phyloP scores from a whole-genome alignment of 257 asterid genomes.

The Rehmannia glutinosa region DNA sequence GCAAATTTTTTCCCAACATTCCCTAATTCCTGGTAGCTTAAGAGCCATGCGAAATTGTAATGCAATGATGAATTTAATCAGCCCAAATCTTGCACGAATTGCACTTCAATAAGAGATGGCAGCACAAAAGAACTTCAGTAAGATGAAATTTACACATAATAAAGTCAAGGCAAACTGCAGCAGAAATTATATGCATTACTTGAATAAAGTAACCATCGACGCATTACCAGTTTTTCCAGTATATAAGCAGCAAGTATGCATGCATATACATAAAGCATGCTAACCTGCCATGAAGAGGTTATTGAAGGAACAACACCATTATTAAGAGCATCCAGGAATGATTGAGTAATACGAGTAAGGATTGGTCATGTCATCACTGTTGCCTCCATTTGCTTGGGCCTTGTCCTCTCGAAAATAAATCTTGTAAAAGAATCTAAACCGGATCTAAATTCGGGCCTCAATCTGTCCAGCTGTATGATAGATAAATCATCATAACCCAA shows the following conservation, averaged over 20 bases:
- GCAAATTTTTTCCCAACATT: neutral
- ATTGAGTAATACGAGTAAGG: conserved; percentile 85
- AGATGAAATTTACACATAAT: conserved; percentile 2
- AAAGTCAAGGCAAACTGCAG: conserved; percentile 1
- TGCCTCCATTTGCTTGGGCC: conserved; percentile 93
- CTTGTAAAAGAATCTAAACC: conserved; percentile 89
- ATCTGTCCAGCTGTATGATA: conserved; percentile 57
- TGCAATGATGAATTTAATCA: neutral
- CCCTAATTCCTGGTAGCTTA: neutral
- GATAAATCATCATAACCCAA: conserved; percentile 2
- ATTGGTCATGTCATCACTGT: conserved; percentile 96
- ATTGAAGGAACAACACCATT: conserved; percentile 97
- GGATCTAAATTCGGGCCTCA: conserved; percentile 85
- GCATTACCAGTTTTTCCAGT: conserved; percentile 75
- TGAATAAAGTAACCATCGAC: neutral
- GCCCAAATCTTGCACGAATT: neutral
- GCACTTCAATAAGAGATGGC: too few relatives aligned
- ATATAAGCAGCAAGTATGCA: conserved; percentile 17
- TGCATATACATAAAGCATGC: conserved; percentile 23
- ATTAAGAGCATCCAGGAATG: conserved; percentile 93
- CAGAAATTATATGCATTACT: neutral
- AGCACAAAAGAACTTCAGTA: too few relatives aligned
- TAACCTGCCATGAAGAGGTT: conserved; percentile 98
- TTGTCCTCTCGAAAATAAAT: conserved; percentile 89
- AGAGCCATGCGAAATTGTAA: neutral